These are phyloP conservation scores for Pestalotiopsis sp. DNA, from an alignment of 2,329 filamentous ascomycete species.

Conservation along the genomic window DNA sequence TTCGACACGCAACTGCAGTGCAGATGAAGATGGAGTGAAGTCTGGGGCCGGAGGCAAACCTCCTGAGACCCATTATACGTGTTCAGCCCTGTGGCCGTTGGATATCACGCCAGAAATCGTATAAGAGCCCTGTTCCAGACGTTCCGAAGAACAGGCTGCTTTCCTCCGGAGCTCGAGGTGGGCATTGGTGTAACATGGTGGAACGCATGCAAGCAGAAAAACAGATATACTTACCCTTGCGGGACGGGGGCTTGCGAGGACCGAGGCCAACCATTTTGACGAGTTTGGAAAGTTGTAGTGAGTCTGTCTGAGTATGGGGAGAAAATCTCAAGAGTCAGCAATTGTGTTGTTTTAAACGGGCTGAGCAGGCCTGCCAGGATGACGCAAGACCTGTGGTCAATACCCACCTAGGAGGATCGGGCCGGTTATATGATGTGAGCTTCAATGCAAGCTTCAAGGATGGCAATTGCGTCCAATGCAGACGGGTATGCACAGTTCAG, in stretches of 20 bases:
- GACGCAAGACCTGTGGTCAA: background rate
- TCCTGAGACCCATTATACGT: background rate
- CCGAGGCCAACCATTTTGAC: slow-evolving; percentile 52
- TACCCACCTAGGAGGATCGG: slow-evolving; percentile 2
- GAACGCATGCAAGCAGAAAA: slow-evolving; percentile 14
- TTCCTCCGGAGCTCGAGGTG: background rate
- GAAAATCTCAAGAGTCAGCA: background rate
- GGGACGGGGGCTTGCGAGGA: slow-evolving; percentile 49
- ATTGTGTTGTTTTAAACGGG: background rate
- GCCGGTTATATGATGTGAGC: background rate
- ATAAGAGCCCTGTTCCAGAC: background rate
- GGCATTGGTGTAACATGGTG: background rate
- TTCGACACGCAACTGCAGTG: background rate
- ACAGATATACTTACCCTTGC: slow-evolving; percentile 64
- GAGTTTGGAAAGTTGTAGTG: slow-evolving; percentile 25
- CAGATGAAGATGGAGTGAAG: background rate
- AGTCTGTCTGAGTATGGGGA: background rate
- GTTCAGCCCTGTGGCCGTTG: background rate
- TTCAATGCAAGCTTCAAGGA: background rate
- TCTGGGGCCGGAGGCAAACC: background rate
- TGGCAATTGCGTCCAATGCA: background rate
- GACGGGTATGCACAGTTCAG: background rate
- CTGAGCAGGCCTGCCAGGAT: background rate
- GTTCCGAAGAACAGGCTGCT: background rate
- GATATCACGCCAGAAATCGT: background rate